Evolutionary conservation across 345 rosid genomes (phyloP).

Genomic region (Erysimum cheiranthoides): DNA sequence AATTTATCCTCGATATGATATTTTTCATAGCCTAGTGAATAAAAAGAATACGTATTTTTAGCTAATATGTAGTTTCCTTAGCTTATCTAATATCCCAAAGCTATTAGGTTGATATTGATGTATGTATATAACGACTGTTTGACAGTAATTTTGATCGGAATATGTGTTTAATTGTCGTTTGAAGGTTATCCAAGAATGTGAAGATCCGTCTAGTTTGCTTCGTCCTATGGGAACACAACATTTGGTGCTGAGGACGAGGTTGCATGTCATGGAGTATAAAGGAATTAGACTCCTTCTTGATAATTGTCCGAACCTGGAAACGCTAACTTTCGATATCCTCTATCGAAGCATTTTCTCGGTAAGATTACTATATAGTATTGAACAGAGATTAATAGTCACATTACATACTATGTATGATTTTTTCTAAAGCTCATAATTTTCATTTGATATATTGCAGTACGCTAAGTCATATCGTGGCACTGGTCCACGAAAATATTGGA

Average conservation of each 20-base stretch:
- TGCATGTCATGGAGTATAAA: slow-evolving; percentile 44
- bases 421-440: not conserved
- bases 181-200: slow-evolving; percentile 8
- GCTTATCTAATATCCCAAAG: not conserved
- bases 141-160: not conserved
- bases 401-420: not conserved
- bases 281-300: slow-evolving; percentile 53
- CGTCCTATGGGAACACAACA: slow-evolving; percentile 37
- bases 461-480: not conserved
- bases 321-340: not conserved
- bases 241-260: slow-evolving; percentile 46
- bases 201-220: not conserved
- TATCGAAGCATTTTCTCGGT: not conserved
- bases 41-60: not conserved
- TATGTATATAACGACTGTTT: not conserved
- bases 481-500: not conserved
- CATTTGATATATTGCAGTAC: not conserved
- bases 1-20: not conserved
- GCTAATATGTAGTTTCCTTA: not conserved
- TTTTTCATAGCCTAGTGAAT: not conserved
- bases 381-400: not conserved
- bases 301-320: slow-evolving; percentile 41
- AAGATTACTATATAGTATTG: not conserved
- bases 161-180: not conserved
- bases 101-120: not conserved